Conservation (phyloP, 2,329 filamentous ascomycete genomes). For the Talaromyces sp. region DNA sequence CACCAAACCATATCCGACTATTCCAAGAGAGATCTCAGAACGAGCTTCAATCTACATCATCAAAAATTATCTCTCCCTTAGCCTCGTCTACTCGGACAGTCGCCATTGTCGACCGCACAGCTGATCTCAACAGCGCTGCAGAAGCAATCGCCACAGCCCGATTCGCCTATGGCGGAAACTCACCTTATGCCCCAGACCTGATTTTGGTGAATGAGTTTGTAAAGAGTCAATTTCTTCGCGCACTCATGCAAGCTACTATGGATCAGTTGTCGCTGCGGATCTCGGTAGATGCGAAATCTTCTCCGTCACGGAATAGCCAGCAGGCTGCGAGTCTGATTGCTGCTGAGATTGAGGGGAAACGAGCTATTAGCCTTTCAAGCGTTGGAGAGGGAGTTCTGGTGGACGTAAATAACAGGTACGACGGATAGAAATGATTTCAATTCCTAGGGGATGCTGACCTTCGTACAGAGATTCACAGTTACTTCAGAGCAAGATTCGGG, state of each 20-base stretch:
- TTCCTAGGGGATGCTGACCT: not conserved
- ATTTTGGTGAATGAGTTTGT: conserved; percentile 63
- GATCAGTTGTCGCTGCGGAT: not conserved
- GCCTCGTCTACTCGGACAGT: conserved; percentile 38
- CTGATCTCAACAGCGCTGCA: conserved; percentile 53
- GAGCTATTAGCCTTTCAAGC: not conserved
- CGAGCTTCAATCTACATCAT: not conserved
- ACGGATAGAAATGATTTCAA: not conserved
- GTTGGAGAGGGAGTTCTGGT: conserved; percentile 5
- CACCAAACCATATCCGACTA: conserved; percentile 6
- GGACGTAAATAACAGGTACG: not conserved
- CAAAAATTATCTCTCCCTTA: conserved; percentile 19
- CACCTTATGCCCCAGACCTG: conserved; percentile 60
- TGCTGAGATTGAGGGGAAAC: not conserved
- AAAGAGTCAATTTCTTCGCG: conserved; percentile 53
- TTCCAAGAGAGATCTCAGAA: conserved; percentile 8
- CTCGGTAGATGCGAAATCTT: conserved; percentile 21
- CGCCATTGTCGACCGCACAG: conserved; percentile 60
- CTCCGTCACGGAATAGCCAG: not conserved
- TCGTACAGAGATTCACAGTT: conserved; percentile 19
- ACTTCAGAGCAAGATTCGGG: conserved; percentile 39
- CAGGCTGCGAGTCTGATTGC: not conserved
- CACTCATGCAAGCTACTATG: conserved; percentile 38
- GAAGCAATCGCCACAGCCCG: conserved; percentile 51
- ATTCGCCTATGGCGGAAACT: conserved; percentile 54